Evolutionary conservation across 371 early-diverging fungal genomes (phyloP), one percentile per base, ranked within the genome.

Genomic region (Apophysomyces trapeziformis): DNA sequence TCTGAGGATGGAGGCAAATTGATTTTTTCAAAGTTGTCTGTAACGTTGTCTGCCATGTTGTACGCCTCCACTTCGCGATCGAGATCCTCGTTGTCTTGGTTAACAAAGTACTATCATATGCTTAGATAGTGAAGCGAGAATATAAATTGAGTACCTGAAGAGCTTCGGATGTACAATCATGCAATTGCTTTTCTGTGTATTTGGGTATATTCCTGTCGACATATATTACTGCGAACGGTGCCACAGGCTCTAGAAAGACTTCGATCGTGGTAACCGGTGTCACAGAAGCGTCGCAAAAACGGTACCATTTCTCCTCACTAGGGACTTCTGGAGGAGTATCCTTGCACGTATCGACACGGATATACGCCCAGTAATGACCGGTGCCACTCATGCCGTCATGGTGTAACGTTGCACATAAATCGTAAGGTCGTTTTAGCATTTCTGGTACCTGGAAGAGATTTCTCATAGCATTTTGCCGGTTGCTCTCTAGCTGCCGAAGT

Each of bases 301-400:
- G 71, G 36, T 73, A 79, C 83, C 83, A 82, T 47, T 59, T 11
- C 5, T 47, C 66, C 38, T 58, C 67, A 11, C 54, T 18, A 61
- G 8, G 68, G 64, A 37, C 72, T 68, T 7, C 58, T 16, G 7
- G 72, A 35, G 1, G 68, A 38, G 21, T 60, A 64, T 9, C 58
- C 54, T 74, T 68, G 1, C 45, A 43, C 12, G 67, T 68, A 8
- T 74, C 74, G 0, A 76, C 74, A 68, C 72, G 71, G 18, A 82
- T 70, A 44, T 82, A 82, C 1, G 72, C 79, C 83, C 83, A 82
- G 58, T 79, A 72, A 45, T 82, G 80, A 7, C 80, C 83, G 2
- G 76, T 70, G 1, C 80, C 80, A 35, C 58, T 72, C 58, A 71
- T 69, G 12, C 78, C 80, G 63, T 82, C 80, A 57, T 69, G 72